Percentiles rank a stretch among this genome's conserved stretches.
Conservation (phyloP, 1,284 basidiomycete species). For the Mycena citricolor region DNA sequence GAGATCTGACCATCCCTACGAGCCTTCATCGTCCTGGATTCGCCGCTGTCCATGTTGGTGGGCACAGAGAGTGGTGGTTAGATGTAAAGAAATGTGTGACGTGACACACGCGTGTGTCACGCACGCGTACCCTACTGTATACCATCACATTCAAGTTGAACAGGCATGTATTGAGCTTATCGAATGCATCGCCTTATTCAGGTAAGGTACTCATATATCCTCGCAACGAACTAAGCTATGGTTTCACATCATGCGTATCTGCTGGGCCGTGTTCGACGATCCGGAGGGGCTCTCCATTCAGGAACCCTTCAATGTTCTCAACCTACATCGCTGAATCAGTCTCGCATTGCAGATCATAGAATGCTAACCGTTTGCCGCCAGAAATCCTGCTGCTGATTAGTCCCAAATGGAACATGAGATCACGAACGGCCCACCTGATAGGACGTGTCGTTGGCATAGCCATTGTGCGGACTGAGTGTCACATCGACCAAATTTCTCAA, state of each 20-base stretch:
- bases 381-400: constrained; percentile 33
- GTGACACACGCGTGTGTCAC: constrained; percentile 29
- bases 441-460: constrained; percentile 52
- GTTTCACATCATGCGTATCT: too few relatives aligned
- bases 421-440: constrained; percentile 40
- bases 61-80: constrained; percentile 5
- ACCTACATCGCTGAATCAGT: too few relatives aligned
- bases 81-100: constrained; percentile 20
- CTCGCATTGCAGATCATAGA: too few relatives aligned
- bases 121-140: background rate
- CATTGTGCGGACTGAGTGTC: constrained; percentile 61
- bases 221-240: too few relatives aligned
- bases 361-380: constrained; percentile 45
- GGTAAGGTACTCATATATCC: too few relatives aligned
- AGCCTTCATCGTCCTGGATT: constrained; percentile 66
- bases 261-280: background rate
- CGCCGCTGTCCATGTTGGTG: constrained; percentile 31
- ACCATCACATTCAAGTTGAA: too few relatives aligned
- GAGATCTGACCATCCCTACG: constrained; percentile 57
- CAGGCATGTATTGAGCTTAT: too few relatives aligned
- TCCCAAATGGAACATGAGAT: background rate
- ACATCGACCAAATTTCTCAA: constrained; percentile 51
- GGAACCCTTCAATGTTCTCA: constrained; percentile 52
- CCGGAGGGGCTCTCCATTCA: constrained; percentile 33
- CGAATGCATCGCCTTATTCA: too few relatives aligned